A percentile compares a stretch with the other conserved stretches of the same genome.
Conservation (phyloP, 139 green algal species). For the Bryopsis sp. region DNA sequence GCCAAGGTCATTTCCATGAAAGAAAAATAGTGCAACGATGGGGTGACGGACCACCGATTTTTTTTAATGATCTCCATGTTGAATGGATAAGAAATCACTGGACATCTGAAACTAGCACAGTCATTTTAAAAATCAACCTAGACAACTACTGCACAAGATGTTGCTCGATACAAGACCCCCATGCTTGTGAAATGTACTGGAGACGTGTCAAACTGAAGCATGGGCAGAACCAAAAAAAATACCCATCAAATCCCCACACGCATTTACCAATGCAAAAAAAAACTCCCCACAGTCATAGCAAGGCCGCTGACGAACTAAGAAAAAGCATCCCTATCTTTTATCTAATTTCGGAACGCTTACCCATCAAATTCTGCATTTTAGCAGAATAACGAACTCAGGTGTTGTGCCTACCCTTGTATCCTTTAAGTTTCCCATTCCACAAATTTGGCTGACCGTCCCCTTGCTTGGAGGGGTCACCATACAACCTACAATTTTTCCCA, state of each 20-base stretch:
- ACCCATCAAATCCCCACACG: not conserved
- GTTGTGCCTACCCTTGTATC: not conserved
- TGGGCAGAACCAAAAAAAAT: not conserved
- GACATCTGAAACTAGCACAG: not conserved
- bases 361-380: too few relatives aligned
- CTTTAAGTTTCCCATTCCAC: not conserved
- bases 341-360: too few relatives aligned
- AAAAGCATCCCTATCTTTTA: not conserved
- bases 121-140: not conserved
- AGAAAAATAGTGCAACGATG: not conserved
- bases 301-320: not conserved
- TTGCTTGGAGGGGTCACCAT: not conserved
- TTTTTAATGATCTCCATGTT: not conserved
- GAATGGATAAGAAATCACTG: not conserved
- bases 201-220: not conserved
- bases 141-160: not conserved
- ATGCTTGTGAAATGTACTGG: not conserved
- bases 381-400: too few relatives aligned
- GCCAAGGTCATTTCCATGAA: not conserved
- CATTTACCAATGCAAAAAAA: not conserved
- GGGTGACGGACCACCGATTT: not conserved
- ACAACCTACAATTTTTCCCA: not conserved
- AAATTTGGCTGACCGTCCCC: not conserved
- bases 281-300: not conserved
- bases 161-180: not conserved